Base-by-base conservation (phyloP, 257 asterid genomes). In the Cinchona pubescens region DNA sequence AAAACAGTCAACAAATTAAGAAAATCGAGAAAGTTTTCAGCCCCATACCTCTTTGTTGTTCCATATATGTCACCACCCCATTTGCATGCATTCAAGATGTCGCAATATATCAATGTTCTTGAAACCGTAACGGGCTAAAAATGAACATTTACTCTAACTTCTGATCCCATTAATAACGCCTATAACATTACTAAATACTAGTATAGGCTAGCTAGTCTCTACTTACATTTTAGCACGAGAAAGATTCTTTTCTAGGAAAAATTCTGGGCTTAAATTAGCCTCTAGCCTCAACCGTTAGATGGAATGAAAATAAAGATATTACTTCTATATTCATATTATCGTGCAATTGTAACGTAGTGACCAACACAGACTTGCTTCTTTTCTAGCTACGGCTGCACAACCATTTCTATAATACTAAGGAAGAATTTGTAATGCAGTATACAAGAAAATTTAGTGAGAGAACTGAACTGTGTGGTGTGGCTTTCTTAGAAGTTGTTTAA, bases 1-100 rank as follows among this genome's bases (percentile, higher is more conserved):
- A n/a, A 65, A 49, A 51, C 75, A 80, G 78, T 79, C 81, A 83
- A 79, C 19, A 64, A 69, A 75, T n/a, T n/a, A n/a, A 23, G 30
- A 72, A 76, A 77, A 71, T 67, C 53, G 78, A 84, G 76, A 78
- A 64, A 81, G 18, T 30, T 55, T 45, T 80, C 43, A 62, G 62
- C 83, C 86, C 94, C 94, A 87, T 87, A 87, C 85, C 84, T 79
- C 67, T 58, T 12, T 72, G 77, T 71, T 61, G 51, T 5, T 40
- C 42, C 8, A 18, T 3, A 5, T 21, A 38, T 38, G 18, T 25
- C 32, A 13, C 35, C 34, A 45, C 56, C 56, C 72, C 68, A 58
- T 37, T 45, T 46, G 38, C 68, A 67, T 45, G 64, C n/a, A 27
- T 32, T 38, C 38, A 37, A 51, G 23, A 68, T 27, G 32, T 27